Percentiles rank a stretch among this genome's conserved stretches.
phyloP scores from a whole-genome alignment of 768 basidiomycete species.

The Hirschioporus abietinus region DNA sequence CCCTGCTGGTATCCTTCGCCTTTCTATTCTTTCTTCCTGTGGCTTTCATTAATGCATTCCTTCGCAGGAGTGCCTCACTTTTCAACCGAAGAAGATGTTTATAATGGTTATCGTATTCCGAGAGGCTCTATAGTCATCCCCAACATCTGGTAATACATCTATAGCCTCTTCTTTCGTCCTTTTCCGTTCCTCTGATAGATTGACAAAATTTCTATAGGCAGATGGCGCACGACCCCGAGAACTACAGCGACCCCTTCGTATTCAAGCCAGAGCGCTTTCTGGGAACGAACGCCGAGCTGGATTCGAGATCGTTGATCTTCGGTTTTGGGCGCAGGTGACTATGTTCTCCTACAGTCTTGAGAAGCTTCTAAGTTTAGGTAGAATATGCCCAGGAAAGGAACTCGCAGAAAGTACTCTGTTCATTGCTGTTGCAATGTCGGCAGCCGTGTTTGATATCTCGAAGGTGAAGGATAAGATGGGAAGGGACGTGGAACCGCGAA shows the following conservation, averaged over 20 bases:
- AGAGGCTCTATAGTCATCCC: constrained; percentile 44
- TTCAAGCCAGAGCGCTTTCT: constrained; percentile 9
- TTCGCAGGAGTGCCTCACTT: constrained; percentile 26
- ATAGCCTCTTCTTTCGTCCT: neutral
- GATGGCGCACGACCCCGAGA: constrained; percentile 5
- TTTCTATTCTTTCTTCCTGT: neutral
- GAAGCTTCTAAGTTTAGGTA: neutral
- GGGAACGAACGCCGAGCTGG: neutral
- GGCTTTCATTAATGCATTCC: neutral
- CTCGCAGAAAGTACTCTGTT: constrained; percentile 28
- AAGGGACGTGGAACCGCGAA: constrained; percentile 39
- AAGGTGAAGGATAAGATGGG: constrained; percentile 45
- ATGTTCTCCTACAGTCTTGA: neutral
- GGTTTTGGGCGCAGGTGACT: constrained; percentile 6
- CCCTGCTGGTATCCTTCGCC: neutral
- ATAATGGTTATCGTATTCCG: constrained; percentile 28
- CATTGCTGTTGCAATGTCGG: constrained; percentile 23
- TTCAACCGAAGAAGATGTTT: constrained; percentile 27
- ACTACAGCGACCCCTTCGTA: constrained; percentile 5
- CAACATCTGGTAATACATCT: constrained; percentile 22
- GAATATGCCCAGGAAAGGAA: constrained; percentile 37
- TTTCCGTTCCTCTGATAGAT: neutral
- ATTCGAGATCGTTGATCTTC: neutral
- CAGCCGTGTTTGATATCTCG: constrained; percentile 25
- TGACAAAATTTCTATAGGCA: neutral